phyloP scores from a whole-genome alignment of 495 filamentous ascomycete species.

The Tuber magnatum region DNA sequence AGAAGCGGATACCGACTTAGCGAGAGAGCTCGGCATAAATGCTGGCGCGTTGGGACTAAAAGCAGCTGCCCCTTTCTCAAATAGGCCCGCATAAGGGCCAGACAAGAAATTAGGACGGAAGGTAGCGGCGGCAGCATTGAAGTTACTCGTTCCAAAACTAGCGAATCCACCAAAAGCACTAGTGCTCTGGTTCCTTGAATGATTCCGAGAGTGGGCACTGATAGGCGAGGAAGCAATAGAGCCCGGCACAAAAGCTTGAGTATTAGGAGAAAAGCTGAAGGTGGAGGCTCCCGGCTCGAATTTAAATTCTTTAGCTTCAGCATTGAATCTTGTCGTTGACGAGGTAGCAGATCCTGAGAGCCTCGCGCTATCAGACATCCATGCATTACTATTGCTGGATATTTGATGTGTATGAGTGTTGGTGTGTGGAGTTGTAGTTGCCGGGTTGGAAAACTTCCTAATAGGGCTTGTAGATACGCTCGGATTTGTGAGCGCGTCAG shows the following conservation, averaged over 20 bases:
- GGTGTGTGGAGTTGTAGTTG: constrained; percentile 17
- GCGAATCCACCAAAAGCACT: constrained; percentile 26
- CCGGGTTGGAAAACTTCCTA: constrained; percentile 24
- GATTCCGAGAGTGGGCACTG: constrained; percentile 24
- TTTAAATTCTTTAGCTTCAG: constrained; percentile 79
- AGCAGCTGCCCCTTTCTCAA: constrained; percentile 46
- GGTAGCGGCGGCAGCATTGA: constrained; percentile 62
- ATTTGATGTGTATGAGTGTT: constrained; percentile 32
- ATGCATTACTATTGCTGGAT: constrained; percentile 37
- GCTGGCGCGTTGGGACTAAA: constrained; percentile 76
- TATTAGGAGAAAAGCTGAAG: constrained; percentile 36
- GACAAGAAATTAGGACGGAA: constrained; percentile 60
- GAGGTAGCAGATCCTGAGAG: constrained; percentile 36
- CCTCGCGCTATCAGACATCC: constrained; percentile 30
- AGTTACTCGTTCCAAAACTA: constrained; percentile 34
- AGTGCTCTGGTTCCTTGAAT: constrained; percentile 13
- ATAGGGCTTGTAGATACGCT: constrained; percentile 45
- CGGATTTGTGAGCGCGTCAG: constrained; percentile 69
- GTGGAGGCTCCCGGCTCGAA: constrained; percentile 54
- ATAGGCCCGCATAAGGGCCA: constrained; percentile 66
- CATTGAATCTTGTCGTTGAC: constrained; percentile 64
- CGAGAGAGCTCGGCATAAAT: constrained; percentile 58
- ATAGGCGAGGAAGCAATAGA: constrained; percentile 27
- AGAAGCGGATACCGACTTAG: constrained; percentile 41
- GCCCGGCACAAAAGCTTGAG: constrained; percentile 24